Conservation (phyloP, 2,329 filamentous ascomycete species). For the Apiospora aurea region DNA sequence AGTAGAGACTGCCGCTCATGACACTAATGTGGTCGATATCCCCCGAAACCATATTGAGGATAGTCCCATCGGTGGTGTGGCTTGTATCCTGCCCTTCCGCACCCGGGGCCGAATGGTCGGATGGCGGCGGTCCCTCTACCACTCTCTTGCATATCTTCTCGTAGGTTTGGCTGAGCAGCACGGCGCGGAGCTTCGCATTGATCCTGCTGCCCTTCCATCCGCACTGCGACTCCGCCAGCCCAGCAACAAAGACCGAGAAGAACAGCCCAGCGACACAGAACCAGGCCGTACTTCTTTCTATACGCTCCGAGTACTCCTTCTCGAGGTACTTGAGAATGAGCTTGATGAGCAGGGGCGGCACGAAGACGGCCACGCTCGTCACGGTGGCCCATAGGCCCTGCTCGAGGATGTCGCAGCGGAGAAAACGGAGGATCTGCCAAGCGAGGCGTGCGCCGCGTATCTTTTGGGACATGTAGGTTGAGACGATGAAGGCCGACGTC, state of each 20-base stretch:
- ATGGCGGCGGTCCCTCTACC: neutral
- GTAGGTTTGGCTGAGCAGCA: neutral
- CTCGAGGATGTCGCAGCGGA: neutral
- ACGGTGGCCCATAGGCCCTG: neutral
- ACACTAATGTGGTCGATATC: slow-evolving; percentile 5
- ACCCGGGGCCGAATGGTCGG: neutral
- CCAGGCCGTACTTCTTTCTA: neutral
- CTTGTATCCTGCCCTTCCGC: neutral
- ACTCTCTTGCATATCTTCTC: neutral
- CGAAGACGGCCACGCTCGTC: neutral
- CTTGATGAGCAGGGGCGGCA: slow-evolving; percentile 7
- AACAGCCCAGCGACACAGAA: neutral
- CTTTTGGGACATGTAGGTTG: neutral
- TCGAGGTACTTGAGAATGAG: neutral
- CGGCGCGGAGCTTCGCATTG: neutral
- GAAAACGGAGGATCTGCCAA: neutral
- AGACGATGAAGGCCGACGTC: neutral
- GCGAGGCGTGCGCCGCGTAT: neutral
- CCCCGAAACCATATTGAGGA: neutral
- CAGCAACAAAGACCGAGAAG: neutral
- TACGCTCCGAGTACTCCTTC: neutral
- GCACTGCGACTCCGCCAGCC: neutral
- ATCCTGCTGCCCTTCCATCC: neutral
- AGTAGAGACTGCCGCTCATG: neutral
- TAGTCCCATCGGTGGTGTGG: neutral